Conservation (phyloP, 2,329 filamentous ascomycete species). For the Periconia digitata region DNA sequence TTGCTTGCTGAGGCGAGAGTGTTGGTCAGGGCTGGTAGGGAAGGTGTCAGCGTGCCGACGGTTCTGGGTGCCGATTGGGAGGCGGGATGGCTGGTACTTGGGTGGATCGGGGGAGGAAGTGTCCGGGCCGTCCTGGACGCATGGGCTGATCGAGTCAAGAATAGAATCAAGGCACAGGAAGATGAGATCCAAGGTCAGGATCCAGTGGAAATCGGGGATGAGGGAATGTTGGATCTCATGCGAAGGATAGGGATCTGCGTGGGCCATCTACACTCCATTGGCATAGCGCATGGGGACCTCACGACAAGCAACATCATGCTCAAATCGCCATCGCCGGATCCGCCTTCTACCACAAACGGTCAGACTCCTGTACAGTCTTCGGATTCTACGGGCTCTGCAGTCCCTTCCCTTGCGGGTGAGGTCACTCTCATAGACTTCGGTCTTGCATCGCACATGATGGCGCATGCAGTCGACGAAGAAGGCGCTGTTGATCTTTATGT, state of each 20-base stretch:
- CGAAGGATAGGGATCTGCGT: constrained; percentile 69
- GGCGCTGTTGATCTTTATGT: constrained; percentile 96
- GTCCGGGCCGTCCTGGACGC: constrained; percentile 70
- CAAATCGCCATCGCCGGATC: constrained; percentile 7
- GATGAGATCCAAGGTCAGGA: background rate
- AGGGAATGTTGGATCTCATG: constrained; percentile 59
- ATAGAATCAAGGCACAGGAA: constrained; percentile 17
- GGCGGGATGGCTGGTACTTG: constrained; percentile 59
- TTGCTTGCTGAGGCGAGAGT: constrained; percentile 88
- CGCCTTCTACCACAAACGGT: background rate
- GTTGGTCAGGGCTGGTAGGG: constrained; percentile 73
- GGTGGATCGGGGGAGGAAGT: constrained; percentile 60
- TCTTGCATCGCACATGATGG: constrained; percentile 63
- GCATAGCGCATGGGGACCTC: constrained; percentile 90
- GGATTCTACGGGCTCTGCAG: constrained; percentile 1
- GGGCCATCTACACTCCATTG: constrained; percentile 76
- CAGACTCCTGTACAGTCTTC: background rate
- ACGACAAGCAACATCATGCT: constrained; percentile 98
- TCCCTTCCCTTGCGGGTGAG: constrained; percentile 61
- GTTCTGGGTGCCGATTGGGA: constrained; percentile 71
- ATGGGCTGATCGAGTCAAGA: constrained; percentile 56
- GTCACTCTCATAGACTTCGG: constrained; percentile 95
- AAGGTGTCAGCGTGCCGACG: constrained; percentile 79
- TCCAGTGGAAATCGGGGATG: constrained; percentile 23
- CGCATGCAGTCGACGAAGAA: constrained; percentile 84